Evolutionary conservation across 768 basidiomycete species (phyloP).

Genomic region (Xerocomus brunneocitrinus): DNA sequence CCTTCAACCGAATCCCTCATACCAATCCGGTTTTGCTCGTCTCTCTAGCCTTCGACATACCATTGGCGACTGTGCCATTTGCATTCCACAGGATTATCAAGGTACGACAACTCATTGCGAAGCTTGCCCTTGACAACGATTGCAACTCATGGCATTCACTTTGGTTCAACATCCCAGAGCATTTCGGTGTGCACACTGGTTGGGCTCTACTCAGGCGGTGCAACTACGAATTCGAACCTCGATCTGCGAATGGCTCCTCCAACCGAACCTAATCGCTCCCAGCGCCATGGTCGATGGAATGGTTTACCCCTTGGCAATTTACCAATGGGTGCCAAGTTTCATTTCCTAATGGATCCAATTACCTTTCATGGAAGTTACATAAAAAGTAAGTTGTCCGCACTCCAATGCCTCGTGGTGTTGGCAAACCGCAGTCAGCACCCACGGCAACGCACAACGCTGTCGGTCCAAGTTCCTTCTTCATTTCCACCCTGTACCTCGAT

Average conservation of each 20-base stretch:
- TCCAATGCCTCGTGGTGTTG: constrained; percentile 20
- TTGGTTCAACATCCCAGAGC: not conserved
- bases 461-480: not conserved
- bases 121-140: not conserved
- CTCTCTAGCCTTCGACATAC: not conserved
- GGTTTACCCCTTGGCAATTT: not conserved
- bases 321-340: not conserved
- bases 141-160: not conserved
- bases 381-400: not conserved
- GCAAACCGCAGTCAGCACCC: constrained; percentile 4
- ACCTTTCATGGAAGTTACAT: not conserved
- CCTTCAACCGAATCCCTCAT: not conserved
- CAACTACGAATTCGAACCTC: not conserved
- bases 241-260: not conserved
- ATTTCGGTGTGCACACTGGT: not conserved
- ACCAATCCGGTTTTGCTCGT: not conserved
- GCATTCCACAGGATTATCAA: not conserved
- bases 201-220: not conserved
- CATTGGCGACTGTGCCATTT: not conserved
- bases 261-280: not conserved
- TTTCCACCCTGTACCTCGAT: not conserved
- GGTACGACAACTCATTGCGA: constrained; percentile 8
- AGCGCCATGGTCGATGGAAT: not conserved
- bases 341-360: not conserved
- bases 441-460: constrained; percentile 9